A percentile compares a stretch with the other conserved stretches of the same genome.
Conservation (phyloP, 768 basidiomycete species). For the Piloderma croceum region DNA sequence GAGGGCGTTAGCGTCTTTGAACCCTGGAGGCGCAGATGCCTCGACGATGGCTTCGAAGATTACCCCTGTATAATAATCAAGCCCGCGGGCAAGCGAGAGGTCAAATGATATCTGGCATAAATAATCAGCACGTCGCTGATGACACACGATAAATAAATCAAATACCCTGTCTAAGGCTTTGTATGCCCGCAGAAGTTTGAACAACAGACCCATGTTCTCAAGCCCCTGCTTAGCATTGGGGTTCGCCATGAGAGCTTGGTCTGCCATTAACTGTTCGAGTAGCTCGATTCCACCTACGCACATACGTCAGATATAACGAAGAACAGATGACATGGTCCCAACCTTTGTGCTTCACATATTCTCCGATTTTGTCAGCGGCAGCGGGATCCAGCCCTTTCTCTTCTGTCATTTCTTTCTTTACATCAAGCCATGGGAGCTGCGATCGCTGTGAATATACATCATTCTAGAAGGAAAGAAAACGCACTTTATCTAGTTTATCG, state of each 20-base stretch:
- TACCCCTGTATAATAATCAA: conserved; percentile 98
- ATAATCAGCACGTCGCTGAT: too few relatives aligned
- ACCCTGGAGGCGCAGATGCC: conserved; percentile 87
- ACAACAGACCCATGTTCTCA: conserved; percentile 80
- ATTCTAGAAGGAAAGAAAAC: conserved; percentile 7
- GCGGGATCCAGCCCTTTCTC: conserved; percentile 84
- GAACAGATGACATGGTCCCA: conserved; percentile 5
- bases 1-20: conserved; percentile 49
- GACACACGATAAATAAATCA: not conserved
- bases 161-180: conserved; percentile 70
- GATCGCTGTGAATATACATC: not conserved
- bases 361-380: conserved; percentile 90
- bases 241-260: conserved; percentile 63
- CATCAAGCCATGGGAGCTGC: conserved; percentile 83
- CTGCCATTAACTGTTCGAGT: conserved; percentile 61
- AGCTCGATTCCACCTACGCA: conserved; percentile 77
- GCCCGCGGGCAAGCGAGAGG: conserved; percentile 91
- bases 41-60: conserved; percentile 96
- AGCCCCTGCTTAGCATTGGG: conserved; percentile 75
- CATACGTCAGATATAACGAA: not conserved
- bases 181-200: conserved; percentile 77
- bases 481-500: conserved; percentile 95
- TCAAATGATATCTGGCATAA: conserved; percentile 84
- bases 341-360: conserved; percentile 96
- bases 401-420: conserved; percentile 93